Percentiles rank a stretch among this genome's conserved stretches.
Conservation (phyloP, 495 filamentous ascomycete genomes). For the Penicillium riverlandense region DNA sequence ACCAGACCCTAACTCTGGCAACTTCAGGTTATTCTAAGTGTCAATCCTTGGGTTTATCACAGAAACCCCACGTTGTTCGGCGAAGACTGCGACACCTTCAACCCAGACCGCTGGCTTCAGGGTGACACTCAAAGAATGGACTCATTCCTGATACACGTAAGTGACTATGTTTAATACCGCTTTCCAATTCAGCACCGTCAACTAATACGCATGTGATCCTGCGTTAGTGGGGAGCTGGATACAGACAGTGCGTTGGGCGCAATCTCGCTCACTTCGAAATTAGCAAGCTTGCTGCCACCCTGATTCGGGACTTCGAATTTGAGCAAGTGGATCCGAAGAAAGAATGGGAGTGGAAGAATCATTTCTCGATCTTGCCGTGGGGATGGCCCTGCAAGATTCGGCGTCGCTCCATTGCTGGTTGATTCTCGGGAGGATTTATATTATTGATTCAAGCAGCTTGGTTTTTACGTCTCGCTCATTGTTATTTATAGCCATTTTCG, state of each 20-base stretch:
- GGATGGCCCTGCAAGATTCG: conserved; percentile 30
- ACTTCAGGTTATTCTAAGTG: conserved; percentile 19
- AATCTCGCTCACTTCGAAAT: conserved; percentile 42
- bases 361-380: conserved; percentile 30
- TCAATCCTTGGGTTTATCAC: conserved; percentile 40
- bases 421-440: too few relatives aligned
- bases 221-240: conserved; percentile 34
- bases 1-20: too few relatives aligned
- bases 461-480: too few relatives aligned
- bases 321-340: conserved; percentile 27
- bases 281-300: conserved; percentile 29
- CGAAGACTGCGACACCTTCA: conserved; percentile 36
- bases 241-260: conserved; percentile 33
- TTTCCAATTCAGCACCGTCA: not conserved
- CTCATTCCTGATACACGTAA: conserved; percentile 24
- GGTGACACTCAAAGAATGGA: conserved; percentile 21
- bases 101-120: conserved; percentile 39
- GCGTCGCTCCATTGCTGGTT: not conserved
- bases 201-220: not conserved
- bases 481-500: too few relatives aligned
- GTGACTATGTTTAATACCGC: not conserved
- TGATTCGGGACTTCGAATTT: conserved; percentile 37
- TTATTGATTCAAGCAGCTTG: too few relatives aligned
- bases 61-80: conserved; percentile 36
- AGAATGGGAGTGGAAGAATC: conserved; percentile 29